A percentile compares a stretch with the other conserved stretches of the same genome.
Conservation (phyloP, 768 basidiomycete species). For the Russula lepida region DNA sequence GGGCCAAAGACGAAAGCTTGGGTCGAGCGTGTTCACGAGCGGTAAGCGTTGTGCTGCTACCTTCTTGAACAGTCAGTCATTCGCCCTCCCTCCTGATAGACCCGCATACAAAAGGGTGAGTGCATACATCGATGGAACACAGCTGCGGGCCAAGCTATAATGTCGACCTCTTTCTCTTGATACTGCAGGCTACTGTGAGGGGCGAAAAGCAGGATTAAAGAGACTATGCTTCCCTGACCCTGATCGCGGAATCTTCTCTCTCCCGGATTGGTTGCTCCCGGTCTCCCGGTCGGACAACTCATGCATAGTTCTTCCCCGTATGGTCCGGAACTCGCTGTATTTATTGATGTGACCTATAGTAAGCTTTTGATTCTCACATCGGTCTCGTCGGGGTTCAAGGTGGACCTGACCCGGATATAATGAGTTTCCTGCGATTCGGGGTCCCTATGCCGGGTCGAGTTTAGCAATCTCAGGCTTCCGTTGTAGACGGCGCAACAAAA, state of each 20-base stretch:
- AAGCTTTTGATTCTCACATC: neutral
- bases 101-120: slow-evolving; percentile 30
- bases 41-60: slow-evolving; percentile 24
- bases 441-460: neutral
- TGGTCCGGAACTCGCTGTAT: neutral
- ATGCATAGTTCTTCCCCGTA: neutral
- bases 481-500: neutral
- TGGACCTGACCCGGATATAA: neutral
- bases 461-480: neutral
- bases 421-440: neutral
- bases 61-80: neutral
- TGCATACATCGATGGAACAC: slow-evolving; percentile 1
- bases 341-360: neutral
- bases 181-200: slow-evolving; percentile 23
- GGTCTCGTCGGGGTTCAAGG: neutral
- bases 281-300: neutral
- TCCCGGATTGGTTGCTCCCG: too few species aligned
- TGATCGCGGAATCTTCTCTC: neutral
- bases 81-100: slow-evolving; percentile 12
- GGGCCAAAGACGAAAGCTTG: slow-evolving; percentile 33
- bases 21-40: slow-evolving; percentile 31
- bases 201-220: slow-evolving; percentile 22
- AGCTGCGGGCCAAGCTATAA: neutral
- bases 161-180: neutral
- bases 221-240: neutral